These are phyloP conservation scores for Apiospora arundinis DNA, from an alignment of 2,329 filamentous ascomycete species.

Conservation along the genomic window DNA sequence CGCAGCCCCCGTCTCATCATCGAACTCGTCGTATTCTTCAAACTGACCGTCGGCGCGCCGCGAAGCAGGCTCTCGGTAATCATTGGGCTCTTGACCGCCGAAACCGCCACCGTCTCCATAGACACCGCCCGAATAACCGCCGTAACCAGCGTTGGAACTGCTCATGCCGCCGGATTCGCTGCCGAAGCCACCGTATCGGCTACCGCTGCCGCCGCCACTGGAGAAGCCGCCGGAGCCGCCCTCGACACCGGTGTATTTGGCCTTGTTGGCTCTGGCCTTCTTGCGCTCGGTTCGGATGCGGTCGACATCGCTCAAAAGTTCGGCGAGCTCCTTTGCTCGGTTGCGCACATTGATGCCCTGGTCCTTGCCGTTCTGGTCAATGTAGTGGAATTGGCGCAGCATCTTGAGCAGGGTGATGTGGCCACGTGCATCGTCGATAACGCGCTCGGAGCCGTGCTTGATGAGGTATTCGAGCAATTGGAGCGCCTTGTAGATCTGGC, in stretches of 20 bases:
- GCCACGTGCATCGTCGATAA: conserved; percentile 95
- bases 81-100: conserved; percentile 72
- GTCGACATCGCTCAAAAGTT: conserved; percentile 92
- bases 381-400: conserved; percentile 97
- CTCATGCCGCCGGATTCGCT: conserved; percentile 81
- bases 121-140: conserved; percentile 73
- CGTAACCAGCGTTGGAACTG: conserved; percentile 59
- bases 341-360: conserved; percentile 98
- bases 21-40: conserved; percentile 96
- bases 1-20: conserved; percentile 71
- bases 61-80: conserved; percentile 64
- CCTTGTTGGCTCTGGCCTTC: conserved; percentile 87
- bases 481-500: conserved; percentile 98
- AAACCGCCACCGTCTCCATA: conserved; percentile 97
- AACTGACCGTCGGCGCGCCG: conserved; percentile 79
- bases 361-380: conserved; percentile 95
- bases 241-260: conserved; percentile 95
- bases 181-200: conserved; percentile 87
- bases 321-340: conserved; percentile 91
- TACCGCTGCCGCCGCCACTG: conserved; percentile 46
- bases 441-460: conserved; percentile 96
- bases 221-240: conserved; percentile 72
- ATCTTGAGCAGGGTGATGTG: conserved; percentile 97
- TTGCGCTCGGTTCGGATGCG: conserved; percentile 82
- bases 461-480: conserved; percentile 96